Percentiles rank a stretch among this genome's conserved stretches.
Evolutionary conservation across 169 alveolate species (phyloP).

Genomic region (Plasmodium gallinaceum): DNA sequence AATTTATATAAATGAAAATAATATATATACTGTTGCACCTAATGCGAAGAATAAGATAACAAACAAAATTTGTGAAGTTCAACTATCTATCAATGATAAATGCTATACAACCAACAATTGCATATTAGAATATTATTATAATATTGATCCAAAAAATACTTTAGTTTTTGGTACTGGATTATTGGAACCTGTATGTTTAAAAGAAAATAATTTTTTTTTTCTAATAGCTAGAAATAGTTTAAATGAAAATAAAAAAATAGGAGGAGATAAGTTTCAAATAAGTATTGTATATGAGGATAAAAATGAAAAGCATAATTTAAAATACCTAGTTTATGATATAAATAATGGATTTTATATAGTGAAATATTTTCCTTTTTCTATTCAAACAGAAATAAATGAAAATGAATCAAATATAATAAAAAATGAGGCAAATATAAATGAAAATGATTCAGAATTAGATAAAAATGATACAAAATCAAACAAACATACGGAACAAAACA

Average conservation of each 20-base stretch:
- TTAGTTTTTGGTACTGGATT: constrained; percentile 65
- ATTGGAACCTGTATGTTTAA: constrained; percentile 65
- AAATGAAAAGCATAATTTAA: constrained; percentile 12
- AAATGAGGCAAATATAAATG: neutral
- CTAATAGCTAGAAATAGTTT: constrained; percentile 57
- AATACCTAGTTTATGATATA: constrained; percentile 41
- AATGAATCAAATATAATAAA: neutral
- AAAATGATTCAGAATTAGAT: neutral
- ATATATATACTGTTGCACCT: constrained; percentile 60
- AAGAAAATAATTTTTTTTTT: constrained; percentile 40
- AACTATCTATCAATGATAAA: constrained; percentile 67
- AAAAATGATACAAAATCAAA: neutral
- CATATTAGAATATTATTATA: constrained; percentile 44
- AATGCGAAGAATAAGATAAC: constrained; percentile 50
- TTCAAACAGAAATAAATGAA: neutral
- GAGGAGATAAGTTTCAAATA: constrained; percentile 68
- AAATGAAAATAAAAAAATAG: constrained; percentile 61
- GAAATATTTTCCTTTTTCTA: constrained; percentile 44
- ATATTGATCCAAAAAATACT: constrained; percentile 55
- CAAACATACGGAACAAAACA: neutral
- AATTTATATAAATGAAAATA: constrained; percentile 61
- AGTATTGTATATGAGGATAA: constrained; percentile 38
- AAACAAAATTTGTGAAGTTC: constrained; percentile 59
- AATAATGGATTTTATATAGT: constrained; percentile 63
- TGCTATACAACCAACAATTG: constrained; percentile 70